phyloP scores from a whole-genome alignment of 495 filamentous ascomycete genomes.

The Xylaria curta region DNA sequence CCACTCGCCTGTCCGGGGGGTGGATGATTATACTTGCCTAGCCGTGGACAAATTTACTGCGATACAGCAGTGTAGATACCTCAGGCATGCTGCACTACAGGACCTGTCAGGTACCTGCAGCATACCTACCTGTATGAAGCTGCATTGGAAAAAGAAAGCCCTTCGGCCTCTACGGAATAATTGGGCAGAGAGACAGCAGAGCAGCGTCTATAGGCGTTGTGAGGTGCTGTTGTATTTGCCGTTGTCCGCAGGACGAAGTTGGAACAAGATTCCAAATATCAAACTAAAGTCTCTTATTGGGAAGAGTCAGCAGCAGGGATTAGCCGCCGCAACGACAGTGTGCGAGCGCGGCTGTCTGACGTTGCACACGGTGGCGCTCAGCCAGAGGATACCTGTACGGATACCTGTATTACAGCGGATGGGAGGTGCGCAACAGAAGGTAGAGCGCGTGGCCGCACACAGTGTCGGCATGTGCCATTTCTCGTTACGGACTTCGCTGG shows the following conservation, averaged over 20 bases:
- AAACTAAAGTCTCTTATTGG: slow-evolving; percentile 13
- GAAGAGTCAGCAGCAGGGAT: slow-evolving; percentile 31
- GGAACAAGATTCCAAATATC: slow-evolving; percentile 30
- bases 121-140: not conserved
- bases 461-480: not conserved
- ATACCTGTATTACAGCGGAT: slow-evolving; percentile 1
- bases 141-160: not conserved
- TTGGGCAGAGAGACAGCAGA: not conserved
- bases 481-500: not conserved
- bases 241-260: slow-evolving; percentile 16
- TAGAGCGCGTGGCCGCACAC: slow-evolving; percentile 1
- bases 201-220: not conserved
- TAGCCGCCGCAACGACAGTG: slow-evolving; percentile 25
- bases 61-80: not conserved
- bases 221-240: not conserved
- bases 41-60: not conserved
- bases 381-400: not conserved
- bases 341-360: slow-evolving; percentile 12
- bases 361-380: slow-evolving; percentile 2
- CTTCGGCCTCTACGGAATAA: not conserved
- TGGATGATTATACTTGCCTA: not conserved
- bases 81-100: not conserved
- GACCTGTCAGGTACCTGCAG: not conserved
- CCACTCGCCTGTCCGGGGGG: slow-evolving; percentile 16
- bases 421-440: not conserved